phyloP scores from a whole-genome alignment of 2,329 filamentous ascomycete genomes.

The Pyricularia sp. region DNA sequence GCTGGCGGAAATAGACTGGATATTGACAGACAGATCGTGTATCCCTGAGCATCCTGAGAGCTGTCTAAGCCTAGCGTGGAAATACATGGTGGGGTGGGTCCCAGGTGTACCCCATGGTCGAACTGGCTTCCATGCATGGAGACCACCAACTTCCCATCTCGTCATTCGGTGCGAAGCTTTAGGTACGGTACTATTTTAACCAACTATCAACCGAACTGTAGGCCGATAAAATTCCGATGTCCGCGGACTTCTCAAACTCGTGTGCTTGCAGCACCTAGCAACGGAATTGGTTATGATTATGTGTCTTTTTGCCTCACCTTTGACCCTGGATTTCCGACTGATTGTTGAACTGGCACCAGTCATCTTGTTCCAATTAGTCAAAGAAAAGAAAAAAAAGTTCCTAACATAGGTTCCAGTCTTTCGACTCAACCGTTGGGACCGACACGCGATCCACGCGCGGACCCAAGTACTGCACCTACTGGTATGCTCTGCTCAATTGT shows the following conservation, averaged over 20 bases:
- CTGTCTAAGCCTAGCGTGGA: neutral
- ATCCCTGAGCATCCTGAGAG: neutral
- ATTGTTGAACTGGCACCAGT: neutral
- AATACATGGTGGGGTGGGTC: neutral
- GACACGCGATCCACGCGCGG: too few relatives aligned
- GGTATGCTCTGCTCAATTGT: neutral
- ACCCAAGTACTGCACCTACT: too few relatives aligned
- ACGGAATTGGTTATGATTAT: too few relatives aligned
- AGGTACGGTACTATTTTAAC: neutral
- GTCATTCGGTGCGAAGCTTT: neutral
- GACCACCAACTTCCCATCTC: neutral
- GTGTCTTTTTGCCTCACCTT: too few relatives aligned
- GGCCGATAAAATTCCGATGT: neutral
- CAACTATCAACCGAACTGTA: neutral
- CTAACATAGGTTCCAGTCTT: neutral
- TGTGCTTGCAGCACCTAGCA: too few relatives aligned
- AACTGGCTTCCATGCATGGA: neutral
- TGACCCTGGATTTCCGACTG: neutral
- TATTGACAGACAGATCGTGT: neutral
- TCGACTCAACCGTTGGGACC: too few relatives aligned
- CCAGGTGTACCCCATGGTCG: neutral
- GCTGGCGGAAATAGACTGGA: neutral
- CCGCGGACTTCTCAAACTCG: neutral
- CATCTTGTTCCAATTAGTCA: neutral
- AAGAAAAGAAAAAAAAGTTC: neutral